Evolutionary conservation across 306 rosid species (phyloP).

Genomic region (Rosa persica): DNA sequence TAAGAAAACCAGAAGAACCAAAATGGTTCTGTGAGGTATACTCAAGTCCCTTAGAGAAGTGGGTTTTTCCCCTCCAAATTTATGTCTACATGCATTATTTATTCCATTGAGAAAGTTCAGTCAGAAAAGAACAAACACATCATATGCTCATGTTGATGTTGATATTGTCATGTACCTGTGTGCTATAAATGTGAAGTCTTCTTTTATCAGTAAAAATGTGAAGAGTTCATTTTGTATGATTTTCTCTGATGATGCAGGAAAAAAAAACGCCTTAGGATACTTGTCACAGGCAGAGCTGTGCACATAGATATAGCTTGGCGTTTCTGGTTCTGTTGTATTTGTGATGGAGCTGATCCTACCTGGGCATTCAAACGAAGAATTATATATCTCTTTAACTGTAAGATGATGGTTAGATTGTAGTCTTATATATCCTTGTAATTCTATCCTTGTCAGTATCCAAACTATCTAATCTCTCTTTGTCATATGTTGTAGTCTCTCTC

Average conservation of each 20-base stretch:
- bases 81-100: neutral
- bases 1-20: neutral
- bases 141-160: neutral
- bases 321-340: neutral
- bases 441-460: constrained; percentile 24
- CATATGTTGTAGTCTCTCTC: neutral
- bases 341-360: neutral
- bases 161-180: neutral
- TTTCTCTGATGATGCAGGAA: constrained; percentile 14
- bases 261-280: neutral
- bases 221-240: neutral
- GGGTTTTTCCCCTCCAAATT: neutral
- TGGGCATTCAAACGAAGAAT: neutral
- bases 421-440: constrained; percentile 21
- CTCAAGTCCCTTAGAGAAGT: neutral
- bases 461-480: constrained; percentile 25
- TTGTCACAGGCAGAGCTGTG: neutral
- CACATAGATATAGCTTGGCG: neutral
- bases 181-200: neutral
- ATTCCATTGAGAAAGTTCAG: neutral
- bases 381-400: constrained; percentile 24
- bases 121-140: neutral
- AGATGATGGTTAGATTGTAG: constrained; percentile 33
- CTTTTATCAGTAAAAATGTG: neutral
- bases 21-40: neutral